Evolutionary conservation across 306 rosid species (phyloP).

Genomic region (Prunus dulcis): DNA sequence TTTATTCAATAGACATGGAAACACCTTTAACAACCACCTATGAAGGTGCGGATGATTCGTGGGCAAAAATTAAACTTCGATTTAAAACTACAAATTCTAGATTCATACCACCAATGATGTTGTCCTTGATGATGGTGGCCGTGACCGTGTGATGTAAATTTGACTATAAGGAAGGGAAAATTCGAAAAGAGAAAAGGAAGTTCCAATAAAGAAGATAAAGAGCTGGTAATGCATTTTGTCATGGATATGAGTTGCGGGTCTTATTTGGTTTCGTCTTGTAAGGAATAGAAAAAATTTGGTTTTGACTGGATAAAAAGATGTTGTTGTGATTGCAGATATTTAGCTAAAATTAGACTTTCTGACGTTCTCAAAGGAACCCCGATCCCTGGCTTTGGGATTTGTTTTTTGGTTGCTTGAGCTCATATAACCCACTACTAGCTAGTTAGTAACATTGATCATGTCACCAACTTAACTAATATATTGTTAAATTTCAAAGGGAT

Average conservation of each 20-base stretch:
- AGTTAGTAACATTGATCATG: no score
- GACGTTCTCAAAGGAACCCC: conserved; percentile 20
- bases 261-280: not conserved
- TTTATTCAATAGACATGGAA: no score
- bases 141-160: not conserved
- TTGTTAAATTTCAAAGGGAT: no score
- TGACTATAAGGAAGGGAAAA: not conserved
- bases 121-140: not conserved
- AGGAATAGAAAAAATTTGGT: not conserved
- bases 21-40: no score
- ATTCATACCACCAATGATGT: not conserved
- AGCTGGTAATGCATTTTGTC: not conserved
- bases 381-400: conserved; percentile 8
- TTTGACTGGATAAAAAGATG: not conserved
- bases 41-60: no score
- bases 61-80: no score
- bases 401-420: not conserved
- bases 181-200: not conserved
- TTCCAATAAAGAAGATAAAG: not conserved
- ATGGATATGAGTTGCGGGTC: not conserved
- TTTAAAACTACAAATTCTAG: no score
- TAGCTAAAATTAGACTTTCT: conserved; percentile 30
- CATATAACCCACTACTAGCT: no score
- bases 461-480: no score
- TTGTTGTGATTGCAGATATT: not conserved